Evolutionary conservation across 106 monocot genomes (phyloP).

Genomic region (Acorus calamus): DNA sequence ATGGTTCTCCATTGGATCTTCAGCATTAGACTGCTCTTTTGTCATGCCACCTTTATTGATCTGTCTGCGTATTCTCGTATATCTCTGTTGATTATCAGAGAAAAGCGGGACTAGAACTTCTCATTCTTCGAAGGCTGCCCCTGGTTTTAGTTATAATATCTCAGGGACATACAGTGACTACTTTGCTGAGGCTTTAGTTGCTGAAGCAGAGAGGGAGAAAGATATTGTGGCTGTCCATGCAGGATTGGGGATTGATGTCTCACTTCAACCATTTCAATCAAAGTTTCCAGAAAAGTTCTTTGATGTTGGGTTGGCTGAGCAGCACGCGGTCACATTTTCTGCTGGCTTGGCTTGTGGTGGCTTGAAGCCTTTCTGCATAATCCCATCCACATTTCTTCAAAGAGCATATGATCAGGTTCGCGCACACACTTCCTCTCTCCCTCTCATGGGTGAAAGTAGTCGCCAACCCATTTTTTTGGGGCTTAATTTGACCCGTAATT

Average conservation of each 20-base stretch:
- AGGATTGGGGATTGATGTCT: slow-evolving; percentile 45
- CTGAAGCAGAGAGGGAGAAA: slow-evolving; percentile 55
- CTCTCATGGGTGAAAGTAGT: background rate
- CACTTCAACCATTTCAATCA: slow-evolving; percentile 33
- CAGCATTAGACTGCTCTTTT: too few relatives aligned
- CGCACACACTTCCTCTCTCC: background rate
- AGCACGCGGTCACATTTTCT: slow-evolving; percentile 79
- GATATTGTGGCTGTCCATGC: slow-evolving; percentile 53
- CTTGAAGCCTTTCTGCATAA: slow-evolving; percentile 60
- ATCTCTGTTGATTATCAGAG: too few relatives aligned
- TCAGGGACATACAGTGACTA: slow-evolving; percentile 44
- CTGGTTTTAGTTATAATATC: background rate
- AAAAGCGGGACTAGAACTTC: too few relatives aligned
- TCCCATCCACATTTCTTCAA: slow-evolving; percentile 64
- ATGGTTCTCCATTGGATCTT: too few relatives aligned
- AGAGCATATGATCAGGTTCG: slow-evolving; percentile 74
- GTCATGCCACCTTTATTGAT: too few relatives aligned
- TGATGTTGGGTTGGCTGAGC: slow-evolving; percentile 72
- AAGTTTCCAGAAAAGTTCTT: slow-evolving; percentile 66
- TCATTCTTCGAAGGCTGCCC: too few relatives aligned
- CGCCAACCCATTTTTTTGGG: too few relatives aligned
- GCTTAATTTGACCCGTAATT: too few relatives aligned
- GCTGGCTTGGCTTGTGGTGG: slow-evolving; percentile 66
- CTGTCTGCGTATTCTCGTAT: too few relatives aligned
- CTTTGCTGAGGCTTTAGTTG: slow-evolving; percentile 46